Base-by-base conservation (phyloP, 140 eudicot species). In the Bidens hawaiensis region DNA sequence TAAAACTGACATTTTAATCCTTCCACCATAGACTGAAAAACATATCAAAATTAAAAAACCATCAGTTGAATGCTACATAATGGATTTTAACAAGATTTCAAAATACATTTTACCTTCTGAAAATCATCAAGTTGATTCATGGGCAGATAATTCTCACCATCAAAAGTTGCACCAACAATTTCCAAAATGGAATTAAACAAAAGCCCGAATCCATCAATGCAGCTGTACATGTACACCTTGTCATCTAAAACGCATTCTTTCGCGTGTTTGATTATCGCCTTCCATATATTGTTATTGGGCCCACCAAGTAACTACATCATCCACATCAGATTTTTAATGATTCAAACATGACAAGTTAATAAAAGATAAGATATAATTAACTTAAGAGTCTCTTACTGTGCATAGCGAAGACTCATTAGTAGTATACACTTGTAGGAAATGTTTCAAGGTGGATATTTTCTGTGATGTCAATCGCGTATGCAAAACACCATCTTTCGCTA, bases 151-250 rank as follows among this genome's bases (percentile, higher is more conserved):
- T 45, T 64, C 64, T 72, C 75, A n/a, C 87, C 87, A 56, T 81
- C 88, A 73, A 91, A 80, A 22, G 82, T 76, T 43, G 83, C 99
- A 46, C 89, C 96, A 1, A 80, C 73, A 50, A 81, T 82, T 62
- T 75, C 71, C 77, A 75, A 78, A 69, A 85, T 57, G 58, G 89
- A 82, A 63, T 88, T 81, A 68, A 88, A 77, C 19, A 80, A 50
- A 31, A 93, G 70, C 69, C 66, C 79, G 18, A 75, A 16, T 30
- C 69, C 79, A 25, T 73, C 80, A 51, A 65, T 69, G 43, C 64
- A 31, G 60, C 13, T 51, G 67, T 82, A 88, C 45, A 67, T 14
- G 67, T 82, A 88, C 64, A 65, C 57, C 62, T 65, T 75, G 28
- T 76, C 82, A 43, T 88, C 96, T 23, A 85, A 69, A 22, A 30